A percentile compares a stretch with the other conserved stretches of the same genome.
These are phyloP conservation scores for Stenogyne calaminthoides DNA, from an alignment of 305 asterid species.

Conservation along the genomic window DNA sequence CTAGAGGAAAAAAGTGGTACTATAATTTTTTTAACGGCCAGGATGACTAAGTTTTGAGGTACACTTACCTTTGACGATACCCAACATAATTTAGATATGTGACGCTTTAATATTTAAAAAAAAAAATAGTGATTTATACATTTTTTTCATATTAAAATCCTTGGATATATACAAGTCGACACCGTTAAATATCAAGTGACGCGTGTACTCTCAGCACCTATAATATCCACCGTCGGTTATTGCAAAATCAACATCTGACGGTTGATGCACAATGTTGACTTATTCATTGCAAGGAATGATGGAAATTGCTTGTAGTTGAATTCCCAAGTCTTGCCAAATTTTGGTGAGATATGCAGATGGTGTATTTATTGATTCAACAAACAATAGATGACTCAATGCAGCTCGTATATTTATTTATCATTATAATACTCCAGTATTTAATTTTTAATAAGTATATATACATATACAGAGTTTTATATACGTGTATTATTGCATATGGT, in stretches of 20 bases:
- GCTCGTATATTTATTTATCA: too few relatives aligned
- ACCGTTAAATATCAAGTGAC: not conserved
- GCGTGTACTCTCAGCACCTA: conserved; percentile 23
- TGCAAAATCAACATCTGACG: conserved; percentile 24
- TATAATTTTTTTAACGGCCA: too few relatives aligned
- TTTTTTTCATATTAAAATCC: too few relatives aligned
- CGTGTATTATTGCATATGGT: not conserved
- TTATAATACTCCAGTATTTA: too few relatives aligned
- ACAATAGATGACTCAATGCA: not conserved
- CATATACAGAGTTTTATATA: not conserved
- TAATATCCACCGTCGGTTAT: conserved; percentile 28
- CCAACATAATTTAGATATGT: too few relatives aligned
- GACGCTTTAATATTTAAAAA: too few relatives aligned
- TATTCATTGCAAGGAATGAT: not conserved
- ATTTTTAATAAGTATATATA: too few relatives aligned
- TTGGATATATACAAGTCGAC: too few relatives aligned
- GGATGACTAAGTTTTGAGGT: too few relatives aligned
- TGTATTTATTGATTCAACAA: not conserved
- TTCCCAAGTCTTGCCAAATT: conserved; percentile 13
- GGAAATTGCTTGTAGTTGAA: conserved; percentile 21
- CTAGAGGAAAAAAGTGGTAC: too few relatives aligned
- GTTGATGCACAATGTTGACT: conserved; percentile 28
- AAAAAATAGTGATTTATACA: too few relatives aligned
- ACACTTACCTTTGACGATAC: too few relatives aligned
- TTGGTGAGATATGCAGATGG: not conserved